Evolutionary conservation across 106 monocot species (phyloP), one percentile per base, ranked within the genome.

Genomic region (Triglochin maritima): DNA sequence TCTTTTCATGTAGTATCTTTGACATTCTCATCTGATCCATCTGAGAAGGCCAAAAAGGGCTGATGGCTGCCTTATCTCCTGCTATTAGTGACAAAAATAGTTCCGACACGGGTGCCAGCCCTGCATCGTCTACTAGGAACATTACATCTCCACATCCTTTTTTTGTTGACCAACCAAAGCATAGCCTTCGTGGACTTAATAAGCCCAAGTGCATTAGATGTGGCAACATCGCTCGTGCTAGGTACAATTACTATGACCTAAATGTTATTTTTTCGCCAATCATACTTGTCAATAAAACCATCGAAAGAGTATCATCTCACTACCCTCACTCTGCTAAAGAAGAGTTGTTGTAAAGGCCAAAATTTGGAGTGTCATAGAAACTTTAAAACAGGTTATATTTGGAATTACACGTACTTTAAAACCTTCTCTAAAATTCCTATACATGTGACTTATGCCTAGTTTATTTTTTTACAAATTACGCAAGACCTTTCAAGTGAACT

Each of bases 201-300:
- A 77, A 77, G 64, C 77, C 77, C 47, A 77, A 77, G 64, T 77
- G 77, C 41, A 77, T 77, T 5, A 63, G 71, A 44, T 77, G 77
- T 50, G 77, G 77, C 17, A 77, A 77, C 49, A 59, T 77, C 52
- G 77, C 77, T 5, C 77, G 77, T 42, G 70, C 77, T 47, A 77
- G 77, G 77, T 77, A 50, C 11, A 11, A 11, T 11, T 8, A 8
- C 52, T 52, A 52, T 52, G 1, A 52, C 52, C 11, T 52, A 8
- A 11, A 8, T 52, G 11, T 8, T 52, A 52, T 52, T 52, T 52
- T 52, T 52, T 7, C 9, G 7, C 7, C 52, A 52, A 8, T 52
- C 52, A 52, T 7, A 6, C 52, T 52, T 52, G 7, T 52, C 52
- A 52, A 52, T 52, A 8, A 8, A 1, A 52, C 9, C 52, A 52